A percentile compares a stretch with the other conserved stretches of the same genome.
phyloP scores from a whole-genome alignment of 345 rosid genomes.

The Populus pruinosa region DNA sequence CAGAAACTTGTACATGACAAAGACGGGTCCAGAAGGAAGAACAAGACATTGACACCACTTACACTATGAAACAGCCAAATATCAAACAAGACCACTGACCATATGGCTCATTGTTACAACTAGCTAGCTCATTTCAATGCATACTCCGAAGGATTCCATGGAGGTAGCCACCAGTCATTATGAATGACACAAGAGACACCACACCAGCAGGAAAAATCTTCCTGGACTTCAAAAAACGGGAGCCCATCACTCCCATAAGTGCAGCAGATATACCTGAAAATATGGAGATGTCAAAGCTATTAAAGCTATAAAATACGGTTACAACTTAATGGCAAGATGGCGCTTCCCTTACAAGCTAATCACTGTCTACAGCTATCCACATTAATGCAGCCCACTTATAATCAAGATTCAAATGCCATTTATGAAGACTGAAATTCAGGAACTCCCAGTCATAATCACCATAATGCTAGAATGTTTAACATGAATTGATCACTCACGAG shows the following conservation, averaged over 20 bases:
- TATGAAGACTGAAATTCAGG: not conserved
- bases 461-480: not conserved
- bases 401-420: not conserved
- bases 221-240: conserved; percentile 69
- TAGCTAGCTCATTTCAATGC: conserved; percentile 30
- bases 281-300: not conserved
- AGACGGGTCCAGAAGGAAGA: not conserved
- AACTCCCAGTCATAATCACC: not conserved
- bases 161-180: conserved; percentile 82
- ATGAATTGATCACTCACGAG: not conserved
- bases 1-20: conserved; percentile 1
- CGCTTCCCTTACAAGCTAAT: no score
- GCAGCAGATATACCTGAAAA: conserved; percentile 64
- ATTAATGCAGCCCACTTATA: not conserved
- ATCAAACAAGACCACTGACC: not conserved
- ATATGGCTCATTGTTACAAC: not conserved
- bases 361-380: no score
- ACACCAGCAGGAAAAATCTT: conserved; percentile 85
- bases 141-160: conserved; percentile 68
- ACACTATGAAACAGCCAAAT: not conserved
- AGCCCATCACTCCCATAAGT: conserved; percentile 75
- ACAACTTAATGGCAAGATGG: no score
- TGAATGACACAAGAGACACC: conserved; percentile 67
- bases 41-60: not conserved
- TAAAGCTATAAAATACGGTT: no score